phyloP scores from a whole-genome alignment of 108 stramenopile species.

The Conticribra guillardii region DNA sequence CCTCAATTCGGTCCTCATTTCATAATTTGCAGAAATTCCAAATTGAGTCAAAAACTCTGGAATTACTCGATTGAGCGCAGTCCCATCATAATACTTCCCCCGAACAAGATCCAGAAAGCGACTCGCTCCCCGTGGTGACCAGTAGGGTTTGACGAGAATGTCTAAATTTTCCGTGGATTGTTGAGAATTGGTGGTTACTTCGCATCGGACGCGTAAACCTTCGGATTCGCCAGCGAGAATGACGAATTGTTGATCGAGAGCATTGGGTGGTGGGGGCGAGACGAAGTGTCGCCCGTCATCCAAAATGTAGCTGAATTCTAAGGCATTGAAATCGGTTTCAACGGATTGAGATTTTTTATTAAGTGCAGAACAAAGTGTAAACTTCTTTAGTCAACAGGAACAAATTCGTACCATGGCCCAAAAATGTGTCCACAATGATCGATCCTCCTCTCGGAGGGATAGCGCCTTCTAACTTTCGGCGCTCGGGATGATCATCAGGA shows the following conservation, averaged over 20 bases:
- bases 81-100: constrained; percentile 62
- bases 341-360: background rate
- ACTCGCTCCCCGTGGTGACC: constrained; percentile 45
- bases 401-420: background rate
- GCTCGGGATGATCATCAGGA: constrained; percentile 19
- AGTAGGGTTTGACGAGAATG: constrained; percentile 44
- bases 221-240: constrained; percentile 19
- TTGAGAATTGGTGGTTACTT: constrained; percentile 14
- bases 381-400: background rate
- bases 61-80: constrained; percentile 76
- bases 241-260: constrained; percentile 20
- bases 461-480: constrained; percentile 10
- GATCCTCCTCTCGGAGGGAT: background rate
- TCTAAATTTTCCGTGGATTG: constrained; percentile 15
- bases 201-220: constrained; percentile 33
- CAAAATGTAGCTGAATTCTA: constrained; percentile 32
- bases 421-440: background rate
- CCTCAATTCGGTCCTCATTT: constrained; percentile 3
- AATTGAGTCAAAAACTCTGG: constrained; percentile 75
- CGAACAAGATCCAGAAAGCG: constrained; percentile 49
- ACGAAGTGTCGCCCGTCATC: constrained; percentile 21
- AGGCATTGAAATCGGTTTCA: constrained; percentile 6
- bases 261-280: constrained; percentile 14
- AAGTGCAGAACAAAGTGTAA: background rate
- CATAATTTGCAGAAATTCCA: constrained; percentile 44